Conservation (phyloP, 2,329 filamentous ascomycete species). For the Ophiosphaerella korrae region DNA sequence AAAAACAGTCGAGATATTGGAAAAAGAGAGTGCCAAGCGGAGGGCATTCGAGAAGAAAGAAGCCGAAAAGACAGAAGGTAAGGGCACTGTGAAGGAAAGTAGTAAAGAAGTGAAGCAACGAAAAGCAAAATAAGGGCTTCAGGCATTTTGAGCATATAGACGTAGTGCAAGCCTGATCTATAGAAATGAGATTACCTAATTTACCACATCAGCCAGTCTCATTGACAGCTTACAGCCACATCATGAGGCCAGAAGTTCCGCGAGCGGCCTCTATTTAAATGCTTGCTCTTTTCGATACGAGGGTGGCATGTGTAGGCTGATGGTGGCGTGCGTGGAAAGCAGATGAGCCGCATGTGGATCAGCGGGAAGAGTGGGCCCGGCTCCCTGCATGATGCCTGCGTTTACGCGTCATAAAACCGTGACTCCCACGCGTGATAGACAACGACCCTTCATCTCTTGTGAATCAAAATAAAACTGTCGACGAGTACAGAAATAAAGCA, state of each 20-base stretch:
- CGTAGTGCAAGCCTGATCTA: too few species aligned
- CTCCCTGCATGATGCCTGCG: neutral
- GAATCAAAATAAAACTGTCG: neutral
- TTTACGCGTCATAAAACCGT: neutral
- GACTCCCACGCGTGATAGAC: neutral
- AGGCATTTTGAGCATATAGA: too few species aligned
- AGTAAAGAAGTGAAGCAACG: conserved; percentile 31
- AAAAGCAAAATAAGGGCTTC: conserved; percentile 16
- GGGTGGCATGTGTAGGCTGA: neutral
- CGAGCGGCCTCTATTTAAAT: too few species aligned
- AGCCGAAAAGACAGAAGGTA: conserved; percentile 39
- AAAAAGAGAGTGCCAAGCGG: conserved; percentile 75
- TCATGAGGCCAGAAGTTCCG: too few species aligned
- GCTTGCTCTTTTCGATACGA: neutral
- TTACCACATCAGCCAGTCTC: too few species aligned
- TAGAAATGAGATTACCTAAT: too few species aligned
- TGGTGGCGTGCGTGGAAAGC: conserved; percentile 2
- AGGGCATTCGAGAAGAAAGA: conserved; percentile 64
- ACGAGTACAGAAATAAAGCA: neutral
- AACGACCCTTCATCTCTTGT: neutral
- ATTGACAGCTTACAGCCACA: too few species aligned
- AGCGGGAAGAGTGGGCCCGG: conserved; percentile 5
- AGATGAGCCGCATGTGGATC: conserved; percentile 8
- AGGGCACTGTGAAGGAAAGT: conserved; percentile 21
- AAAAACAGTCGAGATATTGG: conserved; percentile 76